Evolutionary conservation across 1,284 basidiomycete genomes (phyloP), one percentile per base, ranked within the genome.

Genomic region (Cystobasidium sp.): DNA sequence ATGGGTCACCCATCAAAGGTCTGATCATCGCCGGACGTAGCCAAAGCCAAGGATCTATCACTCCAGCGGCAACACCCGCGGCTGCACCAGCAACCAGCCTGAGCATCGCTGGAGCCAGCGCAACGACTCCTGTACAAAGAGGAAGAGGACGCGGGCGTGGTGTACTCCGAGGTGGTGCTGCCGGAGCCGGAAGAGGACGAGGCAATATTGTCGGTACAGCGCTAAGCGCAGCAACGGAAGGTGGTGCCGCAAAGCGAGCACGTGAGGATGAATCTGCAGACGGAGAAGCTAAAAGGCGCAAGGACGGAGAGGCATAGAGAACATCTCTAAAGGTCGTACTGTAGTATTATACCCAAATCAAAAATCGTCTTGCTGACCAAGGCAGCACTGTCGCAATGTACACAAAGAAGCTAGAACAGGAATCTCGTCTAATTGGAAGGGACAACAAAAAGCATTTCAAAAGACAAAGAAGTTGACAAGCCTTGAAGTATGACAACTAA

Each of bases 201-300:
- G 70, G 70, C 18, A 51, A 39, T 22, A 65, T 73, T n/a, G 70
- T 73, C 3, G 62, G 62, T 46, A 58, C 12, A 24, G 70, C 70
- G 6, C 53, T 73, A 12, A 55, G 10, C 7, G 70, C 70, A 14
- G 70, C 55, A 47, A 52, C 53, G 6, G 70, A 73, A 14, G 63
- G 20, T 5, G 62, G 39, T 18, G 66, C 52, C 16, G 58, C 56
- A 24, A 64, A 61, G n/a, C 9, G 56, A 55, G 37, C 44, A 12
- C 22, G 58, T 20, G 70, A 73, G 46, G 70, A 73, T 8, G 53
- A 56, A 12, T 20, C 39, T 1, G 53, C 51, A 3, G 52, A 73
- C 47, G 44, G 47, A 12, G 70, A 73, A n/a, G 70, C 70, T 6
- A 73, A 73, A 41, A 53, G 70, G 44, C 47, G 70, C 41, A 73